A percentile compares a stretch with the other conserved stretches of the same genome.
Evolutionary conservation across 2,329 filamentous ascomycete species (phyloP).

Genomic region (Aspergillus pseudotamarii): DNA sequence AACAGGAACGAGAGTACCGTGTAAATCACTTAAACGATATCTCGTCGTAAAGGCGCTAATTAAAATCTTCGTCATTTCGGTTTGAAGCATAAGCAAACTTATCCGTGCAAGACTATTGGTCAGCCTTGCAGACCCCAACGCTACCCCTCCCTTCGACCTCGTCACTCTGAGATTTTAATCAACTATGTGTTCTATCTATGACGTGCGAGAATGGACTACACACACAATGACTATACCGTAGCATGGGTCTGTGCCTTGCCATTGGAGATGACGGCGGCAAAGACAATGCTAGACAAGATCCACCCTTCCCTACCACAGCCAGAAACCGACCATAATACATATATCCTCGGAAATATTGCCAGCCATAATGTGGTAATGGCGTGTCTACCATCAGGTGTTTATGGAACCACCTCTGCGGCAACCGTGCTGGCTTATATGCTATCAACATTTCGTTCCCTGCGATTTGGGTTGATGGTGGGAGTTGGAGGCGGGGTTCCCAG

Average conservation of each 20-base stretch:
- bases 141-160: slow-evolving; percentile 9
- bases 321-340: slow-evolving; percentile 25
- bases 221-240: slow-evolving; percentile 28
- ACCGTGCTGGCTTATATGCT: slow-evolving; percentile 26
- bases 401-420: slow-evolving; percentile 27
- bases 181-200: too few relatives aligned
- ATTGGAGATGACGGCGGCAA: slow-evolving; percentile 24
- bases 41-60: too few relatives aligned
- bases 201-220: too few relatives aligned
- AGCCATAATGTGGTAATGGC: slow-evolving; percentile 30
- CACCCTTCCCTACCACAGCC: slow-evolving; percentile 18
- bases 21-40: too few relatives aligned
- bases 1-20: too few relatives aligned
- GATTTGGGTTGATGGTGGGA: slow-evolving; percentile 27
- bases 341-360: slow-evolving; percentile 24
- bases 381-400: slow-evolving; percentile 21
- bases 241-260: slow-evolving; percentile 17
- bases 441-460: slow-evolving; percentile 27
- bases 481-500: slow-evolving; percentile 30
- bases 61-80: too few relatives aligned
- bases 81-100: too few relatives aligned
- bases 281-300: slow-evolving; percentile 31
- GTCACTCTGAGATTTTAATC: too few relatives aligned
- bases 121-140: slow-evolving; percentile 28
- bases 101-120: too few relatives aligned